These are phyloP conservation scores for Capronia americana DNA, from an alignment of 2,329 filamentous ascomycete genomes.

Conservation along the genomic window DNA sequence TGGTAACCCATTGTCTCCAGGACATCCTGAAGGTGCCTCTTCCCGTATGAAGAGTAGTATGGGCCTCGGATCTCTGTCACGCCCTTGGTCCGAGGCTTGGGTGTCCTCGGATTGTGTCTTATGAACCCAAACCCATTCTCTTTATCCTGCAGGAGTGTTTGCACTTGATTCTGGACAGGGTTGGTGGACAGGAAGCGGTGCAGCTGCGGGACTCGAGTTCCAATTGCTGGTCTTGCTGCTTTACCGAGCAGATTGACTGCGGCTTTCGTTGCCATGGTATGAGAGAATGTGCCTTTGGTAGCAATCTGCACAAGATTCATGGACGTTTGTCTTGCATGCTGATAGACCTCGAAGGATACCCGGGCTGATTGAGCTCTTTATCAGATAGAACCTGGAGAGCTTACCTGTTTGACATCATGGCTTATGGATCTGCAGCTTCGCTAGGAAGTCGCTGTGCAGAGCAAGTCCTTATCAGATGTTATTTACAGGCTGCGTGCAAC, in stretches of 20 bases:
- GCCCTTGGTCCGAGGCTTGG: slow-evolving; percentile 57
- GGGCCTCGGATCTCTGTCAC: slow-evolving; percentile 64
- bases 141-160: slow-evolving; percentile 56
- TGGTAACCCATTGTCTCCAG: slow-evolving; percentile 63
- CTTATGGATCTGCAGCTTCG: neutral
- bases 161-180: slow-evolving; percentile 35
- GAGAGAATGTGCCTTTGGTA: neutral
- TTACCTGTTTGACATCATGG: neutral
- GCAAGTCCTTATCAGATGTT: neutral
- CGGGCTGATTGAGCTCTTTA: neutral
- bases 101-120: slow-evolving; percentile 56
- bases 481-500: neutral
- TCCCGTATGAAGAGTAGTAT: slow-evolving; percentile 63
- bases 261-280: slow-evolving; percentile 22
- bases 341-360: neutral
- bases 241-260: slow-evolving; percentile 19
- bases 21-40: slow-evolving; percentile 59
- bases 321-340: neutral
- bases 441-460: neutral
- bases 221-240: slow-evolving; percentile 12
- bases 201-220: slow-evolving; percentile 30
- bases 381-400: neutral
- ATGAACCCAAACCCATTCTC: slow-evolving; percentile 59
- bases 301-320: neutral
- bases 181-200: slow-evolving; percentile 25